Evolutionary conservation across 805 yeast genomes (phyloP), one percentile per base, ranked within the genome.

Genomic region (Metschnikowia peoriensis): DNA sequence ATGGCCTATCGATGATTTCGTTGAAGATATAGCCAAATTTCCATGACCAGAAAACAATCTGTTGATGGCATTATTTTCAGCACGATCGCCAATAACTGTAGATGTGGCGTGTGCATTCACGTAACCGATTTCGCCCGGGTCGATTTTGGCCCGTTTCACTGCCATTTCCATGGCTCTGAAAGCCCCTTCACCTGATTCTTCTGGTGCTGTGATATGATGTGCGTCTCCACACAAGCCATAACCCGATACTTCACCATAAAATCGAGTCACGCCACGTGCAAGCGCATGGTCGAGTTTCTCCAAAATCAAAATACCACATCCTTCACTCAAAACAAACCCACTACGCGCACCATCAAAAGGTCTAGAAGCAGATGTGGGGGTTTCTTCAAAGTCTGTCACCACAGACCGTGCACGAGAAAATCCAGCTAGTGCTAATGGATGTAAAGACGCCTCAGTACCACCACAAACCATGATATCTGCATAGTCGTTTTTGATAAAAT

Each of bases 51-150:
- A 51, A 50, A 89, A 81, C 4, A 87, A 61, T 4, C 78, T 66
- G 45, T 73, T 67, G 47, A 94, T 84, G 2, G 98, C 98, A 41
- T 66, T 65, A 61, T 87, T 83, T 64, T 94, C 99, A 0, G 97
- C 94, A 16, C 83, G 71, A 64, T 94, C 99, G 6, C 99, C 99
- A 4, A 92, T 70, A 7, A 75, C 72, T 0, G 99, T 94, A 0
- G 97, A 89, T 0, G 99, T 94, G 0, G 99, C 99, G 68, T 94
- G 99, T 1, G 99, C 97, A 69, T 96, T 94, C 45, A 94, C 77
- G 63, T 91, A 94, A 44, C 80, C 90, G 16, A 93, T 75, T 1
- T 80, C 74, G 4, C 62, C 43, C 0, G 84, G 77, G 1, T 66
- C 64, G 1, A 85, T 52, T 0, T 75, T 75, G 0, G 85, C 84